phyloP scores from a whole-genome alignment of 2,329 filamentous ascomycete species.

The Aspergillus versicolor region DNA sequence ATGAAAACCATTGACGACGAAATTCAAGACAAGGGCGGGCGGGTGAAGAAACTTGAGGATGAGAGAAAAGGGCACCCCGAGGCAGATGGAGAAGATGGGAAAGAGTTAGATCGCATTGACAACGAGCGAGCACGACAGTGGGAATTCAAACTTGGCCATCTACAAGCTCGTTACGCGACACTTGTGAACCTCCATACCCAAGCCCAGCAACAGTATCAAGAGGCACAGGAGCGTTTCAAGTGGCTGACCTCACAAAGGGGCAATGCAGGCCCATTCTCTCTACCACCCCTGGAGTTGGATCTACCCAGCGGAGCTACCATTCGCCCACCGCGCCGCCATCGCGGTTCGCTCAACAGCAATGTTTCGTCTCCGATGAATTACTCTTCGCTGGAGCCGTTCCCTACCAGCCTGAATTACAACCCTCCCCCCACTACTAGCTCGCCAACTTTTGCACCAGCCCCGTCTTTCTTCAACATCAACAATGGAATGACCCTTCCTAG shows the following conservation, averaged over 20 bases:
- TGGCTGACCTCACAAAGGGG: constrained; percentile 43
- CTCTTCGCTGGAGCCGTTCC: constrained; percentile 41
- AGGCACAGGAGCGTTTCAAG: constrained; percentile 46
- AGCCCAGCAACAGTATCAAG: constrained; percentile 46
- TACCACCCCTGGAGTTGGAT: constrained; percentile 44
- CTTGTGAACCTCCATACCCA: constrained; percentile 43
- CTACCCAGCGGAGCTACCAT: constrained; percentile 40
- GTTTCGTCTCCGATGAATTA: constrained; percentile 48
- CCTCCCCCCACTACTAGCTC: constrained; percentile 51
- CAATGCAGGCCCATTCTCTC: constrained; percentile 39
- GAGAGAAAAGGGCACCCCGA: constrained; percentile 52
- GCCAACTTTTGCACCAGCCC: constrained; percentile 50
- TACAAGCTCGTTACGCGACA: constrained; percentile 45
- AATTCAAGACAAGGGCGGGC: constrained; percentile 59
- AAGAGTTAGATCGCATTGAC: constrained; percentile 51
- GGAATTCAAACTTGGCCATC: constrained; percentile 44
- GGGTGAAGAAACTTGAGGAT: constrained; percentile 62
- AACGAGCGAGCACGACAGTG: constrained; percentile 49
- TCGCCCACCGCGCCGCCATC: constrained; percentile 47
- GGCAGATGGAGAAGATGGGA: constrained; percentile 51
- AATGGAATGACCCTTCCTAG: constrained; percentile 61
- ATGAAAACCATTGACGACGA: constrained; percentile 62
- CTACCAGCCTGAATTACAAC: constrained; percentile 47
- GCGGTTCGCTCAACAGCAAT: constrained; percentile 48
- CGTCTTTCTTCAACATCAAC: constrained; percentile 61